A percentile compares a stretch with the other conserved stretches of the same genome.
Conservation (phyloP, 1,139 yeast species). For the Taiozyma sp. region DNA sequence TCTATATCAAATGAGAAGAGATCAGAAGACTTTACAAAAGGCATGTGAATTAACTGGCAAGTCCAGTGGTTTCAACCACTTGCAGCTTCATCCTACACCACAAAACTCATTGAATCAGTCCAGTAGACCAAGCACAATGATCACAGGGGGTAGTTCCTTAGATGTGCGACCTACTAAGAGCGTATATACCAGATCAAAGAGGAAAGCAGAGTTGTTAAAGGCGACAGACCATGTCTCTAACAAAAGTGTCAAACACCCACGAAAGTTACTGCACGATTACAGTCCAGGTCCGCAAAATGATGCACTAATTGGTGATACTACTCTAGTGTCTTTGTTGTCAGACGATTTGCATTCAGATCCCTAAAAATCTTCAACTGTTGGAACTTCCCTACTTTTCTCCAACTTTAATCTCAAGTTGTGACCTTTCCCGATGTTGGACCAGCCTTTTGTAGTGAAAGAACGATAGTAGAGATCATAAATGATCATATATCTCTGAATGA, state of each 20-base stretch:
- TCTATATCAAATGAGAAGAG: background rate
- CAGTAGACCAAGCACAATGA: background rate
- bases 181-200: background rate
- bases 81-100: background rate
- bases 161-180: background rate
- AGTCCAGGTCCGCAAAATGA: background rate
- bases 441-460: slow-evolving; percentile 31
- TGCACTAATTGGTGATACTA: background rate
- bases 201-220: background rate
- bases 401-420: slow-evolving; percentile 29
- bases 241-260: background rate
- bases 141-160: background rate
- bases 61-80: background rate
- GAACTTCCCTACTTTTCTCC: slow-evolving; percentile 22
- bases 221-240: background rate
- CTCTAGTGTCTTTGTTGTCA: background rate
- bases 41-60: background rate
- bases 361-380: background rate
- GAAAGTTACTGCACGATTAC: background rate
- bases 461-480: slow-evolving; percentile 68
- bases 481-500: slow-evolving; percentile 86
- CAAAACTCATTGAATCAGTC: background rate
- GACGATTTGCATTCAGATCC: background rate
- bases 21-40: background rate
- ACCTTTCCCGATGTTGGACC: slow-evolving; percentile 10